A percentile compares a stretch with the other conserved stretches of the same genome.
Conservation (phyloP, 2,329 filamentous ascomycete species). For the Pseudogymnoascus sp. region DNA sequence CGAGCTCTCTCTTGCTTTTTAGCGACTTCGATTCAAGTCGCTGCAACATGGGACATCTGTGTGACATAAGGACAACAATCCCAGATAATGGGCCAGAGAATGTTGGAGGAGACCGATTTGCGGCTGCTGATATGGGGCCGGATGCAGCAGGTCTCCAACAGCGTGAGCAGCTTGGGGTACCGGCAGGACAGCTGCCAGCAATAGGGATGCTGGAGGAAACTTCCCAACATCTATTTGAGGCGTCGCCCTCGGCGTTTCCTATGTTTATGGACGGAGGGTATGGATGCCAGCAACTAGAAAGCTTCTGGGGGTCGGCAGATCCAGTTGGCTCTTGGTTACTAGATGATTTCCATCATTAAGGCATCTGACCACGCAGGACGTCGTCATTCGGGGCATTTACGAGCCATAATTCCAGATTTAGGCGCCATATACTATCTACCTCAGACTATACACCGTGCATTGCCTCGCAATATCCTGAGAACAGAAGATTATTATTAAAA, state of each 20-base stretch:
- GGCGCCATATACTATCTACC: neutral
- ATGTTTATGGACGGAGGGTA: neutral
- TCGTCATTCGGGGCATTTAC: neutral
- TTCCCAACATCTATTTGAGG: neutral
- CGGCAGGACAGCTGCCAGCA: neutral
- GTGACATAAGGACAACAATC: neutral
- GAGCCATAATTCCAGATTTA: neutral
- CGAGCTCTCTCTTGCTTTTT: neutral
- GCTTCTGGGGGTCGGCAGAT: conserved; percentile 2
- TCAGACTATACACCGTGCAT: too few relatives aligned
- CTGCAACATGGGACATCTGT: conserved; percentile 7
- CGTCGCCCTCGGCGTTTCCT: neutral
- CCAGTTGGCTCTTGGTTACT: conserved; percentile 8
- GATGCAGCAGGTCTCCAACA: neutral
- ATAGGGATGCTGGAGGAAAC: neutral
- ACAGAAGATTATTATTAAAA: neutral
- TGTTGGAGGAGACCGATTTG: neutral
- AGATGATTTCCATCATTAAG: conserved; percentile 1
- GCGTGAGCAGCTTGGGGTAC: neutral
- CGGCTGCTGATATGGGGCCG: neutral
- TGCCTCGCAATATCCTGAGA: neutral
- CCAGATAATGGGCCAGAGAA: neutral
- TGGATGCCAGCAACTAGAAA: conserved; percentile 6
- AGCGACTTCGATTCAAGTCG: conserved; percentile 1
- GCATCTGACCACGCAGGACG: neutral